These are phyloP conservation scores for Silene vulgaris DNA, from an alignment of 179 eudicot species.

Conservation along the genomic window DNA sequence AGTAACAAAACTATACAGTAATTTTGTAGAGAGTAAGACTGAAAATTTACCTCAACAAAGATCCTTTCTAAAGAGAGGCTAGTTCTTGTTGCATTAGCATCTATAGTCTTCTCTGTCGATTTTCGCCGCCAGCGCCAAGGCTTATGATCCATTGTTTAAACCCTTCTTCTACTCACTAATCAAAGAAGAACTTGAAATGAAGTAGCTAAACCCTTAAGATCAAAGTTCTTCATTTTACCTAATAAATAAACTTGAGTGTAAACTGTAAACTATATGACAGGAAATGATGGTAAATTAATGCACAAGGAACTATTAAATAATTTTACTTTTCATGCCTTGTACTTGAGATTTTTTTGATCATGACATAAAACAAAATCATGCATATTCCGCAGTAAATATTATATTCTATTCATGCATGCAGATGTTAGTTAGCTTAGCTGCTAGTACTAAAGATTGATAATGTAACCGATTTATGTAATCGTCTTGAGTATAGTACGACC, in stretches of 20 bases:
- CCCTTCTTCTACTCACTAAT: conserved; percentile 5
- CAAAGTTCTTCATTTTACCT: conserved; percentile 17
- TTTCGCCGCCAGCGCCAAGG: conserved; percentile 69
- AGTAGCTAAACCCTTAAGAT: neutral
- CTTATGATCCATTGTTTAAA: conserved; percentile 53
- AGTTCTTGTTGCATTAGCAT: conserved; percentile 28
- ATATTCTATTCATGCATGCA: neutral
- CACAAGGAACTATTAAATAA: conserved; percentile 20
- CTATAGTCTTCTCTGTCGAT: conserved; percentile 51
- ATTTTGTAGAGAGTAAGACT: neutral
- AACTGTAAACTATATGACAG: conserved; percentile 1
- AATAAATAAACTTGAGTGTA: neutral
- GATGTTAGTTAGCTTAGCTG: neutral
- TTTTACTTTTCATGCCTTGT: neutral
- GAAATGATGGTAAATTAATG: conserved; percentile 28
- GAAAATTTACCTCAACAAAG: conserved; percentile 35
- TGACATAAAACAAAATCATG: neutral
- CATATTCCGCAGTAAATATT: neutral
- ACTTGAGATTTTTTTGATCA: neutral
- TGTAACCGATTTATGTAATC: too few species aligned
- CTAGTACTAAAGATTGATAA: too few species aligned
- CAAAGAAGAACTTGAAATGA: conserved; percentile 12
- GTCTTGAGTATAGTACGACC: too few species aligned
- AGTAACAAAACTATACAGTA: too few species aligned
- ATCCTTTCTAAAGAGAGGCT: conserved; percentile 21